phyloP scores from a whole-genome alignment of 2,329 filamentous ascomycete genomes.

The Arthrobotrys iridis region DNA sequence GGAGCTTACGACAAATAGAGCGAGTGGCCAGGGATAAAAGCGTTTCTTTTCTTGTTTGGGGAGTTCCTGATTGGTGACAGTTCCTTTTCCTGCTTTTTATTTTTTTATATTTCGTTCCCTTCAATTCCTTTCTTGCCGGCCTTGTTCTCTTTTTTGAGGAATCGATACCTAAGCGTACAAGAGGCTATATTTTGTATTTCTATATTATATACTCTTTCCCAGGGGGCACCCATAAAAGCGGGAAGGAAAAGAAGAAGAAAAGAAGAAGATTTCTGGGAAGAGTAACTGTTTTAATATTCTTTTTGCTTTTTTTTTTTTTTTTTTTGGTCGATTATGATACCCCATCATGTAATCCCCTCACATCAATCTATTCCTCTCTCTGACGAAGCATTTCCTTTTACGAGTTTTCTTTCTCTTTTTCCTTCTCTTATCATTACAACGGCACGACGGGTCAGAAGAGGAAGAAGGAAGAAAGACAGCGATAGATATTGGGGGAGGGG shows the following conservation, averaged over 20 bases:
- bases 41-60: conserved; percentile 4
- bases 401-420: conserved; percentile 6
- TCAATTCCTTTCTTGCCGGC: not conserved
- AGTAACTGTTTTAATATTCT: too few relatives aligned
- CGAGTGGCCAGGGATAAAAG: conserved; percentile 25
- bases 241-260: too few relatives aligned
- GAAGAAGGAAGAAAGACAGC: too few relatives aligned
- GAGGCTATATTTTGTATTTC: not conserved
- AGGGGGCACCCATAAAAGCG: too few relatives aligned
- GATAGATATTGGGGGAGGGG: too few relatives aligned
- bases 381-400: not conserved
- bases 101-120: not conserved
- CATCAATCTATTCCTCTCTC: not conserved
- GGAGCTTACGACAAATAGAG: conserved; percentile 33
- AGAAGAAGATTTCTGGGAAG: too few relatives aligned
- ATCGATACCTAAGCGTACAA: not conserved
- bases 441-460: too few relatives aligned
- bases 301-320: not conserved
- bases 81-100: not conserved
- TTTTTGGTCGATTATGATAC: conserved; percentile 6
- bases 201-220: not conserved
- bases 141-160: not conserved
- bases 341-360: conserved; percentile 7
- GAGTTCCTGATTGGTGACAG: not conserved
- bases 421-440: too few relatives aligned